Conservation (phyloP, 1,284 basidiomycete species). For the Ceratobasidium sp. region DNA sequence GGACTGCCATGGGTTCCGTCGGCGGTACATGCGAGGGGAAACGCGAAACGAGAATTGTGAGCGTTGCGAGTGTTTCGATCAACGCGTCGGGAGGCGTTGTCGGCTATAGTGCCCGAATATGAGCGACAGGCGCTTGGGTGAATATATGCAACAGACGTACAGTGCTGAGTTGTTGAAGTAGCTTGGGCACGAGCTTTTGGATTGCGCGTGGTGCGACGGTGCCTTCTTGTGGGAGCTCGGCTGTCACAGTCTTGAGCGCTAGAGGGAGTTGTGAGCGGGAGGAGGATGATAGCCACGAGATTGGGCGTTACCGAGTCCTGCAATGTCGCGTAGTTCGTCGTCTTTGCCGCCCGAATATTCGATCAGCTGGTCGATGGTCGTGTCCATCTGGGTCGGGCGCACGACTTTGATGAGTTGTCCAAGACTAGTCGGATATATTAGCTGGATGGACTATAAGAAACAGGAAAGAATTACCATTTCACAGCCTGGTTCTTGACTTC, state of each 20-base stretch:
- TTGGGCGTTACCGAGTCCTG: constrained; percentile 79
- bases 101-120: constrained; percentile 59
- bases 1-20: constrained; percentile 70
- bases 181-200: constrained; percentile 84
- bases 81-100: constrained; percentile 84
- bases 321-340: constrained; percentile 93
- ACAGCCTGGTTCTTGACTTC: constrained; percentile 99
- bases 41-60: constrained; percentile 90
- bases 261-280: constrained; percentile 29
- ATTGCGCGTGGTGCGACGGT: constrained; percentile 84
- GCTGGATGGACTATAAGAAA: constrained; percentile 17
- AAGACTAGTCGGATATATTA: constrained; percentile 64
- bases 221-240: constrained; percentile 85
- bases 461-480: constrained; percentile 76
- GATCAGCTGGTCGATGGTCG: constrained; percentile 88
- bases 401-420: constrained; percentile 90
- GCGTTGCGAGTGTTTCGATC: constrained; percentile 90
- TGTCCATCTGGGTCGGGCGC: constrained; percentile 83
- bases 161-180: constrained; percentile 81
- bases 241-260: constrained; percentile 95
- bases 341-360: constrained; percentile 86
- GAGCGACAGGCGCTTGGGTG: constrained; percentile 46
- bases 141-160: constrained; percentile 62
- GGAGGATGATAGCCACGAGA: constrained; percentile 1
- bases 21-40: constrained; percentile 79